phyloP scores from a whole-genome alignment of 2,329 filamentous ascomycete species.

The Ambrosiella xylebori region DNA sequence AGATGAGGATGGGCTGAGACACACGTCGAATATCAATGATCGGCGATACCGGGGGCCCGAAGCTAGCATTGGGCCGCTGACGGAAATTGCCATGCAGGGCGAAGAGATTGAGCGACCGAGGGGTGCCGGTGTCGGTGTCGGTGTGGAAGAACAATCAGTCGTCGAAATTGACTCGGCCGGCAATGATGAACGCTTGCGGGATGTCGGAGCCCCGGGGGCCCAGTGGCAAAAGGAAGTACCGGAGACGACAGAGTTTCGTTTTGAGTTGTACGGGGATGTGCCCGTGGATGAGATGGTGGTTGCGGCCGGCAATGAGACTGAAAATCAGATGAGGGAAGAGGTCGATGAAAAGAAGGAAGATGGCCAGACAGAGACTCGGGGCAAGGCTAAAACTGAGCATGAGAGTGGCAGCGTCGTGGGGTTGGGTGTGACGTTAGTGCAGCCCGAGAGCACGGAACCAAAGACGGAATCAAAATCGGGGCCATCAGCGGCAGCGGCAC shows the following conservation, averaged over 20 bases:
- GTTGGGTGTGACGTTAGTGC: too few relatives aligned
- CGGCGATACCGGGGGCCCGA: conserved; percentile 20
- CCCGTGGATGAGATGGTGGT: not conserved
- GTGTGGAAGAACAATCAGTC: conserved; percentile 14
- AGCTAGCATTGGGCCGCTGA: conserved; percentile 30
- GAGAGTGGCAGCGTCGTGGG: too few relatives aligned
- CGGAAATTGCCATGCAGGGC: conserved; percentile 19
- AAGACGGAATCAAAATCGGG: too few relatives aligned
- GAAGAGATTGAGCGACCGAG: not conserved
- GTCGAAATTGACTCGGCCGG: conserved; percentile 19
- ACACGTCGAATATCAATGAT: not conserved
- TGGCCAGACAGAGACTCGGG: too few relatives aligned
- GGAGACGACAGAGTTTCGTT: conserved; percentile 19
- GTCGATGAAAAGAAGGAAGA: not conserved
- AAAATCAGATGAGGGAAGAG: not conserved
- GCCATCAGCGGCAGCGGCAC: too few relatives aligned
- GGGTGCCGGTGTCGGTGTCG: conserved; percentile 11
- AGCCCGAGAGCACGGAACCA: too few relatives aligned
- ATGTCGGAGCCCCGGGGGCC: not conserved
- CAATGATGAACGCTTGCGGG: not conserved
- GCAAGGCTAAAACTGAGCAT: too few relatives aligned
- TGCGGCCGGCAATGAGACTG: not conserved
- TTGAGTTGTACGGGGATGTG: conserved; percentile 21
- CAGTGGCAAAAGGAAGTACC: conserved; percentile 11
- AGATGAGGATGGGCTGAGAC: too few relatives aligned